phyloP scores from a whole-genome alignment of 2,329 filamentous ascomycete species.

The Fusarium fujikuroi region DNA sequence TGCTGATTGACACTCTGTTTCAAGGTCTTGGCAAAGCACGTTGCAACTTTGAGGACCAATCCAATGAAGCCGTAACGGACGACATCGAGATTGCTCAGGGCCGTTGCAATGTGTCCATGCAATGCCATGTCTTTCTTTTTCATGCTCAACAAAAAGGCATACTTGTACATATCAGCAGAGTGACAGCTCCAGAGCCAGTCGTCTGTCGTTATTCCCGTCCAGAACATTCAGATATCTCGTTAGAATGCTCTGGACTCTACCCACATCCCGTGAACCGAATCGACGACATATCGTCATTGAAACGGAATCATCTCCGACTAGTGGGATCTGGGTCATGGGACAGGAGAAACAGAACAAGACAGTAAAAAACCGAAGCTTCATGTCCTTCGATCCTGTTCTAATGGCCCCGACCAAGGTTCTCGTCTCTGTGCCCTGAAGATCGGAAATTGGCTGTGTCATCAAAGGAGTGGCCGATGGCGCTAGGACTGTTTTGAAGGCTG shows the following conservation, averaged over 20 bases:
- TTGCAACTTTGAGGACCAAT: not conserved
- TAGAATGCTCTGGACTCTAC: not conserved
- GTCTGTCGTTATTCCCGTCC: not conserved
- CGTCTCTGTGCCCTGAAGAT: slow-evolving; percentile 21
- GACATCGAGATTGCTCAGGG: slow-evolving; percentile 31
- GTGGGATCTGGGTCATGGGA: not conserved
- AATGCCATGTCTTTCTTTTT: slow-evolving; percentile 11
- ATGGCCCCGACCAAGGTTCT: slow-evolving; percentile 10
- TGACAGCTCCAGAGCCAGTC: not conserved
- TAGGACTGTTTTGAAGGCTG: slow-evolving; percentile 21
- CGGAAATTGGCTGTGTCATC: slow-evolving; percentile 45
- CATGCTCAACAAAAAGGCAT: not conserved
- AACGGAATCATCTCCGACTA: slow-evolving; percentile 5
- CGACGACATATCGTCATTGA: not conserved
- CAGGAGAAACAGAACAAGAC: not conserved
- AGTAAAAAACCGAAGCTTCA: slow-evolving; percentile 19
- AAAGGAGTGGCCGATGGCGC: slow-evolving; percentile 39
- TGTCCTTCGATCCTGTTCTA: not conserved
- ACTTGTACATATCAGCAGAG: not conserved
- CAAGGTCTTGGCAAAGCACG: slow-evolving; percentile 21
- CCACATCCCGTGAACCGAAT: not conserved
- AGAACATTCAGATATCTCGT: not conserved
- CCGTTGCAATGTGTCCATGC: slow-evolving; percentile 2
- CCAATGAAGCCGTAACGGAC: slow-evolving; percentile 13
- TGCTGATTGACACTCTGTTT: not conserved